A percentile compares a stretch with the other conserved stretches of the same genome.
phyloP scores from a whole-genome alignment of 2,329 filamentous ascomycete genomes.

The Microascus cirrosus region DNA sequence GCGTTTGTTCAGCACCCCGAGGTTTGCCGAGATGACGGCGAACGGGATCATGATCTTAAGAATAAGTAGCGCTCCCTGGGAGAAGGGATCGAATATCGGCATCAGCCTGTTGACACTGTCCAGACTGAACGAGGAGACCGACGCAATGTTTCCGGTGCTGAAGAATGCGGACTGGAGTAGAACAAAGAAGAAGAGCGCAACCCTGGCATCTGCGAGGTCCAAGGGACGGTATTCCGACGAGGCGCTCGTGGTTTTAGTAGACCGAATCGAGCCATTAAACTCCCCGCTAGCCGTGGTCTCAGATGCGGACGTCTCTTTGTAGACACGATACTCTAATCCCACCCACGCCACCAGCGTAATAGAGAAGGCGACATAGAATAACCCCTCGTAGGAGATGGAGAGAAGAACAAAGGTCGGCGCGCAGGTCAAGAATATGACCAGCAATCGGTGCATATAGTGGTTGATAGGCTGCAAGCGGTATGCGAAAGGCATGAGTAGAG shows the following conservation, averaged over 20 bases:
- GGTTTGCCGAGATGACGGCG: constrained; percentile 78
- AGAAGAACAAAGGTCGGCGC: constrained; percentile 91
- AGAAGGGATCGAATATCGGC: constrained; percentile 88
- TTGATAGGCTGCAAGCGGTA: constrained; percentile 71
- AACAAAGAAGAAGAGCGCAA: constrained; percentile 90
- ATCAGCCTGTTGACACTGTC: constrained; percentile 82
- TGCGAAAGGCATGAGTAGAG: constrained; percentile 68
- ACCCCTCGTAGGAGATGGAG: constrained; percentile 91
- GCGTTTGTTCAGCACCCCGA: constrained; percentile 82
- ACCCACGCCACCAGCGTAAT: constrained; percentile 80
- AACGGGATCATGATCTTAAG: constrained; percentile 92
- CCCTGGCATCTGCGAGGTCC: constrained; percentile 70
- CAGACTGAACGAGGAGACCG: constrained; percentile 83
- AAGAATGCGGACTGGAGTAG: constrained; percentile 94
- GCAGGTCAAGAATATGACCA: constrained; percentile 85
- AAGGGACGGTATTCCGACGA: constrained; percentile 47
- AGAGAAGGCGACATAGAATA: constrained; percentile 90
- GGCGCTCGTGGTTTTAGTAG: constrained; percentile 5
- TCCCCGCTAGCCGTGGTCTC: background rate
- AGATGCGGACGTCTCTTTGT: constrained; percentile 10
- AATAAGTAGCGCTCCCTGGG: constrained; percentile 75
- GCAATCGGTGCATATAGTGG: constrained; percentile 81
- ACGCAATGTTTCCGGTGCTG: constrained; percentile 91
- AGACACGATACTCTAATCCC: constrained; percentile 70
- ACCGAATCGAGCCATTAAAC: background rate